Evolutionary conservation across 2,329 filamentous ascomycete genomes (phyloP).

Genomic region (Venturia asperata): DNA sequence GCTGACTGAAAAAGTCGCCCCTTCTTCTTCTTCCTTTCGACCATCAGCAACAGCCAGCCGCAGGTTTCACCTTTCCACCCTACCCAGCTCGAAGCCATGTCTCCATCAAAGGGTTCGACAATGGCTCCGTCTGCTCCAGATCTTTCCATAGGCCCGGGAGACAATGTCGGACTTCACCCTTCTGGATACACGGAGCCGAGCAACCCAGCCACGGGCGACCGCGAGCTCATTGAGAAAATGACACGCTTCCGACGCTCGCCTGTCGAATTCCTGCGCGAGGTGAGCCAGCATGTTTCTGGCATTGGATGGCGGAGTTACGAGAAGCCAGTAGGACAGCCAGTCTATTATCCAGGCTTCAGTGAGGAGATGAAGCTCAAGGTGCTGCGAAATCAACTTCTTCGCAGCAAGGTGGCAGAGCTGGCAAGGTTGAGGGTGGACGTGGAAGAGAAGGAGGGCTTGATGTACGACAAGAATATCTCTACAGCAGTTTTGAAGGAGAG

Average conservation of each 20-base stretch:
- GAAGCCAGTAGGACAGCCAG: constrained; percentile 77
- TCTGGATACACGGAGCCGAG: constrained; percentile 34
- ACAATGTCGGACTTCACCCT: constrained; percentile 39
- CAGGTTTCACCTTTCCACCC: not conserved
- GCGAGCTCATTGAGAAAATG: constrained; percentile 72
- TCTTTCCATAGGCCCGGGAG: constrained; percentile 40
- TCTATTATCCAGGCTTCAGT: constrained; percentile 87
- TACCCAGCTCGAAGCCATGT: not conserved
- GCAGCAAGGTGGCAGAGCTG: constrained; percentile 65
- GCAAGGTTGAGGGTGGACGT: constrained; percentile 66
- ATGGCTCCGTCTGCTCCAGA: constrained; percentile 31
- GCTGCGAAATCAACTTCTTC: constrained; percentile 67
- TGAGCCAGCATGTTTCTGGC: constrained; percentile 86
- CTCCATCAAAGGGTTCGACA: not conserved
- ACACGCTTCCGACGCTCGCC: constrained; percentile 72
- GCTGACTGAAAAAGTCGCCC: not conserved
- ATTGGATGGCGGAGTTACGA: constrained; percentile 96
- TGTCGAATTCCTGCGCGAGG: constrained; percentile 80
- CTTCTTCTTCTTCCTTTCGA: not conserved
- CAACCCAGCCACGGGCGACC: constrained; percentile 41
- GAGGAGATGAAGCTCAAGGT: constrained; percentile 81
- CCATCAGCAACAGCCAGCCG: not conserved
- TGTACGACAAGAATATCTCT: constrained; percentile 37
- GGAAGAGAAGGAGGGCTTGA: constrained; percentile 67
- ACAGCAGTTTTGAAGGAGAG: constrained; percentile 52